phyloP scores from a whole-genome alignment of 192 early-diverging fungal species.

The Umbelopsis ramanniana region DNA sequence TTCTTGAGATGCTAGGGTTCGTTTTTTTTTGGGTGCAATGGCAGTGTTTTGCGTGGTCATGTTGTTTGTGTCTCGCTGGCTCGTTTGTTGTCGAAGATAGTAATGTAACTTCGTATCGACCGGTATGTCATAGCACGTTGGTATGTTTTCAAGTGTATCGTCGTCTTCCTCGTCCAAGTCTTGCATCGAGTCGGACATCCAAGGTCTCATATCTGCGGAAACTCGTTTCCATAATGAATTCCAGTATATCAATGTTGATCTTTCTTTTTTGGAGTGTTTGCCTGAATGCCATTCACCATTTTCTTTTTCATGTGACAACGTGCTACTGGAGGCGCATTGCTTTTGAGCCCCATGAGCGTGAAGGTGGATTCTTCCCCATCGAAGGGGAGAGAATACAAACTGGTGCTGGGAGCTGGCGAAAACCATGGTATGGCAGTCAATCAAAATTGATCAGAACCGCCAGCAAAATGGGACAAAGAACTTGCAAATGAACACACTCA shows the following conservation, averaged over 20 bases:
- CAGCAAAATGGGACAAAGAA: not conserved
- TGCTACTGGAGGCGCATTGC: not conserved
- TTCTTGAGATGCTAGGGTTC: not conserved
- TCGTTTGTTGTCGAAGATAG: conserved; percentile 11
- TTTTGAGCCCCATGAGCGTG: conserved; percentile 5
- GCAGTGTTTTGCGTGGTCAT: not conserved
- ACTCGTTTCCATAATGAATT: conserved; percentile 11
- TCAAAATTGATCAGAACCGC: not conserved
- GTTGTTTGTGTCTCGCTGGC: not conserved
- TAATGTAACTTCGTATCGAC: not conserved
- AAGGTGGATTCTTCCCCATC: conserved; percentile 1
- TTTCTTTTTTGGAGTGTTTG: not conserved
- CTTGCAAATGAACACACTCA: too few species aligned
- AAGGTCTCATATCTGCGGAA: not conserved
- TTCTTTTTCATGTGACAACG: not conserved
- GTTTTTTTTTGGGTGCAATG: not conserved
- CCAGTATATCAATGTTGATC: not conserved
- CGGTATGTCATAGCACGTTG: conserved; percentile 22
- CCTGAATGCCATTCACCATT: not conserved
- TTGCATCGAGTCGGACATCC: not conserved
- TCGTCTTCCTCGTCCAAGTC: conserved; percentile 3
- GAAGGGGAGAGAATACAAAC: conserved; percentile 1
- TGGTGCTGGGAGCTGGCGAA: conserved; percentile 6
- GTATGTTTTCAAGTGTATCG: conserved; percentile 20
- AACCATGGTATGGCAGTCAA: not conserved